Percentiles rank a stretch among this genome's conserved stretches.
phyloP scores from a whole-genome alignment of 2,329 filamentous ascomycete genomes.

The Colletotrichum godetiae region DNA sequence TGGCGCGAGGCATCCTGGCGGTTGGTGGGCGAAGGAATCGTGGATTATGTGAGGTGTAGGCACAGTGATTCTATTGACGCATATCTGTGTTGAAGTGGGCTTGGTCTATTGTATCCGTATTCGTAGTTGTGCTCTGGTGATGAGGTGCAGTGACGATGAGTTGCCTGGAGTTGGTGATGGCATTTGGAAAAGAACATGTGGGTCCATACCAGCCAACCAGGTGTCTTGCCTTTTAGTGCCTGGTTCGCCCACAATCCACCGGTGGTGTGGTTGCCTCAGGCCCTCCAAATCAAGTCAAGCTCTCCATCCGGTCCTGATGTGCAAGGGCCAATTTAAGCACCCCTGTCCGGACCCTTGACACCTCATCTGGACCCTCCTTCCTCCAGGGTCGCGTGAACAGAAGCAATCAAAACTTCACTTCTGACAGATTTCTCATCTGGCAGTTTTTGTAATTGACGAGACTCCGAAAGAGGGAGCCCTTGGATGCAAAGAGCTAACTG shows the following conservation, averaged over 20 bases:
- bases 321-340: conserved; percentile 14
- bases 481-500: neutral
- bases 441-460: neutral
- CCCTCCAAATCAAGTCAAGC: neutral
- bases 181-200: neutral
- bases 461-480: neutral
- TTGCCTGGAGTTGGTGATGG: neutral
- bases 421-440: neutral
- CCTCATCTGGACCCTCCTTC: neutral
- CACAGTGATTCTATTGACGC: neutral
- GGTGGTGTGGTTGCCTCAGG: neutral
- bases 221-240: neutral
- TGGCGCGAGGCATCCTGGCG: conserved; percentile 64
- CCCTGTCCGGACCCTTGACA: neutral
- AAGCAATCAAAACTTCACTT: neutral
- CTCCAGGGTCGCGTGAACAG: neutral
- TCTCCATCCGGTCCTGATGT: conserved; percentile 9
- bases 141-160: neutral
- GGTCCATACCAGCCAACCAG: neutral
- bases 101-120: neutral
- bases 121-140: neutral
- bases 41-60: neutral
- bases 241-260: neutral
- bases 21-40: conserved; percentile 34
- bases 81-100: neutral